Percentiles rank a stretch among this genome's conserved stretches.
phyloP scores from a whole-genome alignment of 2,329 filamentous ascomycete species.

The Colletotrichum ledebouriae region DNA sequence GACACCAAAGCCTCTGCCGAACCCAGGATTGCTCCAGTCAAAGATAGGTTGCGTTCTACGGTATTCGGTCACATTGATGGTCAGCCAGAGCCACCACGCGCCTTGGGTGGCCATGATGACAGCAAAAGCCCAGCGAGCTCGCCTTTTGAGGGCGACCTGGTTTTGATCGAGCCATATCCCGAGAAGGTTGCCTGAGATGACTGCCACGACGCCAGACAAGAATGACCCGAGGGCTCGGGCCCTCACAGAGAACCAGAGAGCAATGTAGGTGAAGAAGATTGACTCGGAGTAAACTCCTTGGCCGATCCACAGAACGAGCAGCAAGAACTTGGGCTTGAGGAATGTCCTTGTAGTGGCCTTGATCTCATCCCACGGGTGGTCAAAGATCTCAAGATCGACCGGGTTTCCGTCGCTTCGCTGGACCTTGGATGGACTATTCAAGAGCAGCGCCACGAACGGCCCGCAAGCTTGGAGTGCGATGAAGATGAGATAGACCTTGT shows the following conservation, averaged over 20 bases:
- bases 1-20: constrained; percentile 61
- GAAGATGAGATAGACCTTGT: constrained; percentile 56
- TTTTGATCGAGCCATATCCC: constrained; percentile 71
- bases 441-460: constrained; percentile 57
- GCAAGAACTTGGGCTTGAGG: constrained; percentile 57
- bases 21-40: constrained; percentile 60
- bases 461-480: constrained; percentile 61
- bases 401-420: constrained; percentile 56
- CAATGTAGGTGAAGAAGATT: constrained; percentile 59
- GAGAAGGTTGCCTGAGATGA: constrained; percentile 72
- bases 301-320: constrained; percentile 64
- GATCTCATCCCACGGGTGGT: constrained; percentile 67
- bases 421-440: constrained; percentile 61
- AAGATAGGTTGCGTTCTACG: constrained; percentile 63
- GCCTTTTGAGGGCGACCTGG: constrained; percentile 62
- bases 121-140: constrained; percentile 66
- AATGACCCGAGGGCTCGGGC: constrained; percentile 60
- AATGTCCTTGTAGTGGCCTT: constrained; percentile 64
- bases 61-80: constrained; percentile 72
- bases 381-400: constrained; percentile 51
- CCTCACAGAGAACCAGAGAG: constrained; percentile 65
- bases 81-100: constrained; percentile 78
- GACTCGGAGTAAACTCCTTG: constrained; percentile 59
- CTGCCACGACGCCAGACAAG: constrained; percentile 67
- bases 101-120: constrained; percentile 69